Evolutionary conservation across 108 stramenopile genomes (phyloP), one percentile per base, ranked within the genome.

Genomic region (Skeletonema marinoi): DNA sequence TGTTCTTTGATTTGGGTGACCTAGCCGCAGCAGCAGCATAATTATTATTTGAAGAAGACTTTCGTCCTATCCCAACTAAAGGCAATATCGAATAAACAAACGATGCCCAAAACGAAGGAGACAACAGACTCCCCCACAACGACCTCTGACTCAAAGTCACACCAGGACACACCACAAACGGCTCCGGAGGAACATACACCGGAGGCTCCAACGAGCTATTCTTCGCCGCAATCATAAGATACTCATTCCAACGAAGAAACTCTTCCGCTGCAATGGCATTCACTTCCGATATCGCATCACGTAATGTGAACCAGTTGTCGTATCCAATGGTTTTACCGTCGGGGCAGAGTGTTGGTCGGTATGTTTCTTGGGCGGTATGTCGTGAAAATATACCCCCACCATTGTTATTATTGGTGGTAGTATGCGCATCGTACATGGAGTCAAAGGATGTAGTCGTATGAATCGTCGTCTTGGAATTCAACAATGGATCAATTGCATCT

Each of bases 131-230:
- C 77, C 87, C 41, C 54, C 41, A 78, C 36, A 73, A n/a, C 29
- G 70, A 70, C 12, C 29, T 39, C 17, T 65, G 70, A 68, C 69
- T 70, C 13, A 95, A 66, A 17, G 48, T 79, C 16, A 87, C 76
- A 8, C 85, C 81, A 2, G 94, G 94, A 78, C 94, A 95, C 44
- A 95, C 90, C 5, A 87, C 84, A 68, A 95, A 92, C 14, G 90
- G 68, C 16, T 88, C 82, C 17, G 90, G 88, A 31, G 86, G 68
- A 42, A 75, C 74, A 62, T 90, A 91, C 30, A 86, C 85, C 14
- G 88, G 70, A 9, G 68, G 48, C 31, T 60, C 61, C 66, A 31
- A 32, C 1, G n/a, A 35, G 32, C 6, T 72, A n/a, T 44, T 75
- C 46, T 25, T 77, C 35, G 3, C 68, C 75, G 17, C 58, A 56